Base-by-base conservation (phyloP, 352 stramenopile species). In the Pythium aristosporum region DNA sequence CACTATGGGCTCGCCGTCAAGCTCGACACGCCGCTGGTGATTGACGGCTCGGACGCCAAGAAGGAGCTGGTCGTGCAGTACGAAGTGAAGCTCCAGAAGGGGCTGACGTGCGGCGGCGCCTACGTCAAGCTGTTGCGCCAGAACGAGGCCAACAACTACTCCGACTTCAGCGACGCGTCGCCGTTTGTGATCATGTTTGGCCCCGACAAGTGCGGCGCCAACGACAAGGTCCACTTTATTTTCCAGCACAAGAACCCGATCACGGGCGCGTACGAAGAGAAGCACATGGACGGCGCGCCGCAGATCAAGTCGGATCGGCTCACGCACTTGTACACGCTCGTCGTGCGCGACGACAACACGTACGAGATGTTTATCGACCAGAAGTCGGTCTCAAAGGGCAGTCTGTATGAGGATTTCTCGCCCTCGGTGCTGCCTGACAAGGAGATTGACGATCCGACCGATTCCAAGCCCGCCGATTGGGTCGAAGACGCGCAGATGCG, bases 101-200 rank as follows among this genome's bases (percentile, higher is more conserved):
- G 88, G 6, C 70, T 98, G 20, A 87, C 79, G 48, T 98, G 95
- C 68, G 92, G 92, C 37, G 95, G 95, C 18, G 93, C 91, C 8
- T 98, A 98, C 69, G 68, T 98, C 20, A 98, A 98, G 85, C 71
- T 98, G 63, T 76, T 98, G 49, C 77, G 82, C 13, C 66, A 85
- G n/a, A 73, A 85, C n/a, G 59, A 75, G 7, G 49, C 74, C 9
- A 62, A 66, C 4, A 74, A 91, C 61, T 80, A 84, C 21, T 79
- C 67, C n/a, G 63, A 75, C 44, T 90, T 98, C 53, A 87, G 82
- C 54, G 85, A 97, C 68, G 63, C 77, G 32, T 93, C 90, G 49
- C 93, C 92, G 30, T 98, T 98, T 63, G 84, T 90, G 57, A 88
- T 98, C 74, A 98, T 98, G 95, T 98, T 98, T 74, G 95, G 95